Conservation (phyloP, 2,329 filamentous ascomycete species). For the Sarocladium brachiariae region DNA sequence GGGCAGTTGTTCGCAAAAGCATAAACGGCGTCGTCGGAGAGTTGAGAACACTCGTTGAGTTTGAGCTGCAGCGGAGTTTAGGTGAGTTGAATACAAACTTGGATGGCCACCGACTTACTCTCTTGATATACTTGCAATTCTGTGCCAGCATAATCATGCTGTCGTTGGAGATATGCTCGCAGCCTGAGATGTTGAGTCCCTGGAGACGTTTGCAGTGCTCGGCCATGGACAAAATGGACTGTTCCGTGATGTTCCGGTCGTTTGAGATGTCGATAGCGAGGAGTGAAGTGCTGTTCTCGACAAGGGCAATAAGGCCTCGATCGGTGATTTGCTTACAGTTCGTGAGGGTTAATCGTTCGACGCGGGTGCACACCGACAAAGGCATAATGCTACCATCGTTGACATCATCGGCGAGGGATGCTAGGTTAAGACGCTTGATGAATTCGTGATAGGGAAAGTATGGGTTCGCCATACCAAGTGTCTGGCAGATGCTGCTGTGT, state of each 20-base stretch:
- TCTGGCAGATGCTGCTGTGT: constrained; percentile 72
- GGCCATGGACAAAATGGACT: constrained; percentile 70
- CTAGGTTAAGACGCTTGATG: constrained; percentile 86
- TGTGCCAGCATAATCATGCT: constrained; percentile 75
- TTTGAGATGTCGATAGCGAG: constrained; percentile 87
- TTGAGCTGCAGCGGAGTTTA: constrained; percentile 56
- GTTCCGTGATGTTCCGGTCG: constrained; percentile 75
- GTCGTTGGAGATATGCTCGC: constrained; percentile 76
- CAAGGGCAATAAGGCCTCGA: constrained; percentile 68
- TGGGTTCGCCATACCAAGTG: constrained; percentile 63
- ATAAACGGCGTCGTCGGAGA: constrained; percentile 74
- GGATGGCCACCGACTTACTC: constrained; percentile 46
- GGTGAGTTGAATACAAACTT: not conserved
- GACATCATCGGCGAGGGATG: constrained; percentile 64
- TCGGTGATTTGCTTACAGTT: constrained; percentile 84
- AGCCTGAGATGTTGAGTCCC: constrained; percentile 87
- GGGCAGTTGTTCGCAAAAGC: constrained; percentile 84
- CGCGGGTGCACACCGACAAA: constrained; percentile 75
- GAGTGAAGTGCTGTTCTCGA: constrained; percentile 72
- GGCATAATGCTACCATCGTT: constrained; percentile 86
- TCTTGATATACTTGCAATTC: constrained; percentile 79
- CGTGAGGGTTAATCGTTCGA: constrained; percentile 89
- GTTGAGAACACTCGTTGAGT: constrained; percentile 83
- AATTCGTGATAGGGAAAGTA: constrained; percentile 87
- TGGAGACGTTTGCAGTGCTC: constrained; percentile 79